Percentiles rank a stretch among this genome's conserved stretches.
Evolutionary conservation across 2,329 filamentous ascomycete genomes (phyloP).

Genomic region (Colletotrichum sp.): DNA sequence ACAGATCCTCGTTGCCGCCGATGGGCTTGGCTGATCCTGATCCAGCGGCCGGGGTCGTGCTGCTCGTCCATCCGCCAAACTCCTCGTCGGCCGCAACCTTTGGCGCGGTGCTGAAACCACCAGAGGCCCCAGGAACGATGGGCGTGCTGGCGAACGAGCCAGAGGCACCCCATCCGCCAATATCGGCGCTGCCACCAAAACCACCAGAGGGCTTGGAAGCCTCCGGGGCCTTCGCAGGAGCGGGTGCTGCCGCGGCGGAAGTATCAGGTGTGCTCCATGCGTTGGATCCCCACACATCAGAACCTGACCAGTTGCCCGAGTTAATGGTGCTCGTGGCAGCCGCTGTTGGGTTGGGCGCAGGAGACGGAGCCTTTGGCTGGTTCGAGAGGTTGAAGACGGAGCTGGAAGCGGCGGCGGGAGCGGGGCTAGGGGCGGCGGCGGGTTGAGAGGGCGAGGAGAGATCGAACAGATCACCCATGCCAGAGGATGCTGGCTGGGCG

Average conservation of each 20-base stretch:
- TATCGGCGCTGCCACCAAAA: conserved; percentile 56
- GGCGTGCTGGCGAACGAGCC: conserved; percentile 61
- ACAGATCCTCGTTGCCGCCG: conserved; percentile 81
- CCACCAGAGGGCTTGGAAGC: conserved; percentile 32
- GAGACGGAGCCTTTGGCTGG: conserved; percentile 46
- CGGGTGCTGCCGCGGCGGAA: conserved; percentile 46
- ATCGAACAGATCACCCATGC: conserved; percentile 82
- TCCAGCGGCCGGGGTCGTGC: conserved; percentile 54
- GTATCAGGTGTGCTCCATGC: conserved; percentile 77
- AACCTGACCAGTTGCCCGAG: conserved; percentile 47
- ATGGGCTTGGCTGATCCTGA: conserved; percentile 55
- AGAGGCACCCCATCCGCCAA: conserved; percentile 61
- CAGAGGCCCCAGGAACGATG: conserved; percentile 66
- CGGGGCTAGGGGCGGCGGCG: conserved; percentile 37
- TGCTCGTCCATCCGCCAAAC: conserved; percentile 93
- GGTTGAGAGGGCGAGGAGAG: conserved; percentile 60
- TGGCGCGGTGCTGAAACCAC: conserved; percentile 68
- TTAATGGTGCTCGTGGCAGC: conserved; percentile 33
- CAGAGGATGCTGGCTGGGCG: conserved; percentile 52
- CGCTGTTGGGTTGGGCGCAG: conserved; percentile 45
- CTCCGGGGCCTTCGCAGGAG: conserved; percentile 59
- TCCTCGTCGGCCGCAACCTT: conserved; percentile 90
- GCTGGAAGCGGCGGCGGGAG: conserved; percentile 46
- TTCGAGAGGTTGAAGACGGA: conserved; percentile 86
- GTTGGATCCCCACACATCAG: conserved; percentile 86